Percentiles rank a stretch among this genome's conserved stretches.
Conservation (phyloP, 129 eudicot species). For the Arctium minus region DNA sequence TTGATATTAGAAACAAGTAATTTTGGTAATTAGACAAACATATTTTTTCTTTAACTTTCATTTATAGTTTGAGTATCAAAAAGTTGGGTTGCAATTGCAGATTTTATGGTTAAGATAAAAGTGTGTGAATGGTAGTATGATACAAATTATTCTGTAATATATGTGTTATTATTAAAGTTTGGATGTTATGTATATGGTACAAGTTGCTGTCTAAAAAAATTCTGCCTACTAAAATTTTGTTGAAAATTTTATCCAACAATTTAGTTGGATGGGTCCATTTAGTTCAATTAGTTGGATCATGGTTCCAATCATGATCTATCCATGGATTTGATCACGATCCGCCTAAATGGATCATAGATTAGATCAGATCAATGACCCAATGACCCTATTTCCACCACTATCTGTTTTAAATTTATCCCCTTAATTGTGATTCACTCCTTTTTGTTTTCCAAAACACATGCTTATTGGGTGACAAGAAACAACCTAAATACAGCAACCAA, state of each 20-base stretch:
- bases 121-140: conserved; percentile 1
- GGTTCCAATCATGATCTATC: conserved; percentile 3
- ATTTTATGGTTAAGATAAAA: not conserved
- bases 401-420: not conserved
- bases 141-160: not conserved
- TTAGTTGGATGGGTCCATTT: not conserved
- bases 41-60: not conserved
- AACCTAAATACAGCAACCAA: not conserved
- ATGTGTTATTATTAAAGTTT: not conserved
- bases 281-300: not conserved
- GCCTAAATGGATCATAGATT: not conserved
- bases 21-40: not conserved
- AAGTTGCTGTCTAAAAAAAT: not conserved
- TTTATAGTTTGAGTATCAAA: not conserved
- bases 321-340: not conserved
- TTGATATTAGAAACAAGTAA: not conserved
- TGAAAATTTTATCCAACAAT: not conserved
- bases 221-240: not conserved
- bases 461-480: conserved; percentile 2
- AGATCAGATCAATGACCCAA: not conserved
- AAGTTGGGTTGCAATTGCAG: not conserved
- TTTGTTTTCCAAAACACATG: conserved; percentile 2
- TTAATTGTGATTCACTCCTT: not conserved
- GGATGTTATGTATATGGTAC: not conserved
- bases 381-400: not conserved